phyloP scores from a whole-genome alignment of 208 protist genomes.

The Pavlovales sp. region DNA sequence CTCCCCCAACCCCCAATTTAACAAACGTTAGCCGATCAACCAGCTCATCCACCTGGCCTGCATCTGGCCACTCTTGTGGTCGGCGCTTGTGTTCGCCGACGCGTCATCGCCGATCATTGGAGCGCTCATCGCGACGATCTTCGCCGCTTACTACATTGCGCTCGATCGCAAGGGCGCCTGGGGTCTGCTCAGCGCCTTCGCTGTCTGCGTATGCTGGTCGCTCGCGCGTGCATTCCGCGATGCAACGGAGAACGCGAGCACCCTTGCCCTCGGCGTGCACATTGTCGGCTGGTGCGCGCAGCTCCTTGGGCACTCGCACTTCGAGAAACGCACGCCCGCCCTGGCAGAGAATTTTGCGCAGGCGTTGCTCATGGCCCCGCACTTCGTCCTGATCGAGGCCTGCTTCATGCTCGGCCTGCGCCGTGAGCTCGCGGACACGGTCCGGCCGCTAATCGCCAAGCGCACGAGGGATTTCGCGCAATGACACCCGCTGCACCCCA shows the following conservation, averaged over 20 bases:
- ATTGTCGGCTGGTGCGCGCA: not conserved
- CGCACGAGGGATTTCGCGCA: too few relatives aligned
- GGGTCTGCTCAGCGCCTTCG: not conserved
- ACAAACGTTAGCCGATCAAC: too few relatives aligned
- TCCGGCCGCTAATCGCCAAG: too few relatives aligned
- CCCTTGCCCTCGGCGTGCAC: not conserved
- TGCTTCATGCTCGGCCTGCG: not conserved
- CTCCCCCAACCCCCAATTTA: too few relatives aligned
- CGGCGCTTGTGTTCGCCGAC: not conserved
- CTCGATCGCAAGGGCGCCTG: not conserved
- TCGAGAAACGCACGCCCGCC: not conserved
- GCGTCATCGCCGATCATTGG: not conserved
- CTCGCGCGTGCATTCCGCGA: not conserved
- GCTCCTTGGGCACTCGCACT: not conserved
- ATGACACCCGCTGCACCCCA: too few relatives aligned
- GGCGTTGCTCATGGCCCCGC: conserved; percentile 1
- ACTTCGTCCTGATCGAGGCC: not conserved
- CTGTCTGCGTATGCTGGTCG: not conserved
- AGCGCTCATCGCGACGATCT: not conserved
- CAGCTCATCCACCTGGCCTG: not conserved
- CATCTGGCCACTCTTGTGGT: not conserved
- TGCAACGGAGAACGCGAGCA: too few relatives aligned
- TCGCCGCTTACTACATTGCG: not conserved
- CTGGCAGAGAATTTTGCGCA: not conserved
- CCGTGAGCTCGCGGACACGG: not conserved